Evolutionary conservation across 2,329 filamentous ascomycete species (phyloP), one percentile per base, ranked within the genome.

Genomic region (Hymenoscyphus scutula): DNA sequence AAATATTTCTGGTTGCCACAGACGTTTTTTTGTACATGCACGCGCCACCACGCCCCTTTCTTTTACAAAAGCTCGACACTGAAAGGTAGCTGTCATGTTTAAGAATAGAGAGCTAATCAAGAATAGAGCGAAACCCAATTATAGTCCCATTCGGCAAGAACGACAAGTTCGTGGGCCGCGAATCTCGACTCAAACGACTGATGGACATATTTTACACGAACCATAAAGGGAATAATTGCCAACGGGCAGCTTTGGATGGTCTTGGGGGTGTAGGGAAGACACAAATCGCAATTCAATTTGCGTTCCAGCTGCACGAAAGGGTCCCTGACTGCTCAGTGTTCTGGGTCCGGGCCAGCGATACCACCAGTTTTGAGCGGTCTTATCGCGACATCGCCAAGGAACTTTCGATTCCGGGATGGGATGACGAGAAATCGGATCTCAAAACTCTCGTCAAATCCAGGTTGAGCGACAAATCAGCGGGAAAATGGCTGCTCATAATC

Each of bases 181-280:
- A 19, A 41, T 6, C 1, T 17, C 38, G 19, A 5, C 38, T 41
- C 38, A 41, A 19, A 41, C 38, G 8, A 17, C 7, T 41, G 38
- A 41, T 41, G 38, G 38, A 41, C 11, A 41, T 41, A 41, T 41
- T 41, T 19, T 19, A 41, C 17, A 41, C 38, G 38, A n/a, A 41
- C 15, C 5, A 41, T 5, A 2, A 41, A 8, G 38, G 38, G 19
- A 41, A 41, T 5, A 56, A 56, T 32, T 56, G 53, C 17, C 53
- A 65, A 34, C 53, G 64, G 27, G 65, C 69, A 25, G 61, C 69
- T 27, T 45, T 73, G 13, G 59, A 60, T 51, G 70, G 70, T 15
- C 65, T 72, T 51, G 69, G 70, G n/a, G 72, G 71, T 23, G 67
- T 67, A 11, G 71, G 71, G 1, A 73, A 74, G 59, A 73, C 69